Percentiles rank a stretch among this genome's conserved stretches.
Evolutionary conservation across 352 stramenopile genomes (phyloP).

Genomic region (Phytophthora sp.): DNA sequence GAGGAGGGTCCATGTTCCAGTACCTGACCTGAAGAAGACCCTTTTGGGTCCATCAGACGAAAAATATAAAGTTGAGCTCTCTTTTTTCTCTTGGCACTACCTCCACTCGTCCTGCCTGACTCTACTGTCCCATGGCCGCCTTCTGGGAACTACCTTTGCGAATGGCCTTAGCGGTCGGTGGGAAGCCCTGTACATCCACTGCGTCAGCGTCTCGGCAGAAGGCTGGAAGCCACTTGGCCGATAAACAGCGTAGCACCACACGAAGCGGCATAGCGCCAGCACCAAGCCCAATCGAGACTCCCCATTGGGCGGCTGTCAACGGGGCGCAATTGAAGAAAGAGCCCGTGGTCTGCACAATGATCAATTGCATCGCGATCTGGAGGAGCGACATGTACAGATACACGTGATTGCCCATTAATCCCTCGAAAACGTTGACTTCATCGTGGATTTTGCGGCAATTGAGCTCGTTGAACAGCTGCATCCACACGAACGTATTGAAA

Average conservation of each 20-base stretch:
- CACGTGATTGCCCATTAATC: slow-evolving; percentile 91
- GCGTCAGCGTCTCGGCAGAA: slow-evolving; percentile 61
- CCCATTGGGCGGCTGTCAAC: slow-evolving; percentile 56
- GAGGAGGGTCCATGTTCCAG: no score
- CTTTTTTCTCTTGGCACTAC: slow-evolving; percentile 24
- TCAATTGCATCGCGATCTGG: slow-evolving; percentile 92
- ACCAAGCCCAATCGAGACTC: slow-evolving; percentile 60
- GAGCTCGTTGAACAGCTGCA: slow-evolving; percentile 94
- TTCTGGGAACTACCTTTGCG: slow-evolving; percentile 43
- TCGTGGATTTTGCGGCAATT: slow-evolving; percentile 87
- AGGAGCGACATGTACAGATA: slow-evolving; percentile 93
- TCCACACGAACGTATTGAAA: slow-evolving; percentile 99
- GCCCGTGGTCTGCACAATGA: slow-evolving; percentile 96
- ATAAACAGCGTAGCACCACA: slow-evolving; percentile 55
- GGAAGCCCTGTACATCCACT: slow-evolving; percentile 41
- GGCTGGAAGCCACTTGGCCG: slow-evolving; percentile 64
- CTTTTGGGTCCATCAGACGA: slow-evolving; percentile 2
- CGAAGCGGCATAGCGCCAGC: slow-evolving; percentile 54
- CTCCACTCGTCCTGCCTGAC: slow-evolving; percentile 19
- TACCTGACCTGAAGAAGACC: no score
- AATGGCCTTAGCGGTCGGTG: slow-evolving; percentile 37
- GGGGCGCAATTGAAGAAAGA: slow-evolving; percentile 68
- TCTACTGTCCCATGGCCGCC: slow-evolving; percentile 33
- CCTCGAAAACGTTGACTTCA: slow-evolving; percentile 93
- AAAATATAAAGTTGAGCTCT: slow-evolving; percentile 32